phyloP scores from a whole-genome alignment of 352 stramenopile genomes.

The Thalassiosira hispida region DNA sequence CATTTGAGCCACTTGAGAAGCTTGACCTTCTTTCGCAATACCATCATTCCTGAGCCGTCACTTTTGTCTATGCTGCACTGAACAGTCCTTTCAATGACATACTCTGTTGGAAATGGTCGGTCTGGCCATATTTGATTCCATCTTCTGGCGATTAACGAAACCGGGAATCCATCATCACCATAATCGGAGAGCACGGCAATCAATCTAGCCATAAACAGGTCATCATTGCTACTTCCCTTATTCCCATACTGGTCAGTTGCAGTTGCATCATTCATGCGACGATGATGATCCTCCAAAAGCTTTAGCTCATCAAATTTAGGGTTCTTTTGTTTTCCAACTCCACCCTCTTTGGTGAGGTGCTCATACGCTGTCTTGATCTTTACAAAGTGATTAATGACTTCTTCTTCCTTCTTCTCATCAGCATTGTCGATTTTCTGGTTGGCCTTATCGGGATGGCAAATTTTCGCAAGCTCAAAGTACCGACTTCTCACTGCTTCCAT shows the following conservation, averaged over 20 bases:
- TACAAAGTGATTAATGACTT: slow-evolving; percentile 52
- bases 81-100: slow-evolving; percentile 36
- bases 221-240: slow-evolving; percentile 35
- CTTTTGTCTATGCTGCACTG: slow-evolving; percentile 17
- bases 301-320: slow-evolving; percentile 68
- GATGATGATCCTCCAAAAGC: slow-evolving; percentile 46
- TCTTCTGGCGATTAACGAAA: slow-evolving; percentile 69
- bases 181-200: slow-evolving; percentile 81
- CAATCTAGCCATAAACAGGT: slow-evolving; percentile 72
- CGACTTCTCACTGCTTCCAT: slow-evolving; percentile 37
- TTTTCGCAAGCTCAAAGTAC: slow-evolving; percentile 58
- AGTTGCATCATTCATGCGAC: slow-evolving; percentile 4
- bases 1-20: slow-evolving; percentile 56
- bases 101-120: slow-evolving; percentile 66
- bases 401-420: slow-evolving; percentile 19
- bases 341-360: slow-evolving; percentile 72
- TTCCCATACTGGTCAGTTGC: slow-evolving; percentile 9
- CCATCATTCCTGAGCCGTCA: slow-evolving; percentile 7
- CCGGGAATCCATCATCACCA: slow-evolving; percentile 73
- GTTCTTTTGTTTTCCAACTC: slow-evolving; percentile 75
- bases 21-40: slow-evolving; percentile 53
- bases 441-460: slow-evolving; percentile 57
- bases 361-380: slow-evolving; percentile 72
- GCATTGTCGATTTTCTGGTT: slow-evolving; percentile 8
- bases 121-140: slow-evolving; percentile 85